These are phyloP conservation scores for Thermothielavioides terrestris DNA, from an alignment of 495 filamentous ascomycete genomes.

Conservation along the genomic window DNA sequence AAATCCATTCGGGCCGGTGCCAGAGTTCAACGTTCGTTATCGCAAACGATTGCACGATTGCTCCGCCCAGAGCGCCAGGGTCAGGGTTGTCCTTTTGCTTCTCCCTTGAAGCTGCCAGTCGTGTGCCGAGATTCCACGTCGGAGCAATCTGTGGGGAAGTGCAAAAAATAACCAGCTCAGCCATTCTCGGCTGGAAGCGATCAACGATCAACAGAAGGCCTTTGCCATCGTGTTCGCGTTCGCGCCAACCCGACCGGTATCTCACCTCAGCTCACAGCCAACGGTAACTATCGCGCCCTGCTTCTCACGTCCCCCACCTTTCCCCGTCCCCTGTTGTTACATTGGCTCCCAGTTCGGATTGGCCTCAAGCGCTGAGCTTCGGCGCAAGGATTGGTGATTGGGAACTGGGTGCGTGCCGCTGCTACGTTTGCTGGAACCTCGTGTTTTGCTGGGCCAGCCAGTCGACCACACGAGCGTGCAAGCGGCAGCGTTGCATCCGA, in stretches of 20 bases:
- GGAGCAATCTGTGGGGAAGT: too few relatives aligned
- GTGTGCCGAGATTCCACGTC: too few relatives aligned
- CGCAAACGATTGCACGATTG: background rate
- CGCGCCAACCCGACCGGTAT: too few relatives aligned
- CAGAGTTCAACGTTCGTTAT: background rate
- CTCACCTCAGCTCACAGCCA: background rate
- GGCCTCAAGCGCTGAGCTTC: background rate
- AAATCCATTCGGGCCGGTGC: slow-evolving; percentile 1
- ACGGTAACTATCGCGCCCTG: background rate
- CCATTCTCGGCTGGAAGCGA: too few relatives aligned
- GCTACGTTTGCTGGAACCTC: slow-evolving; percentile 8
- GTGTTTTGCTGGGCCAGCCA: background rate
- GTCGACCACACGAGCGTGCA: background rate
- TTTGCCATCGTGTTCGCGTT: too few relatives aligned
- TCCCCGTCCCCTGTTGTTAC: background rate
- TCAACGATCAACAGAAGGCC: too few relatives aligned
- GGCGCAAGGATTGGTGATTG: background rate
- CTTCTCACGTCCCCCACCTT: background rate
- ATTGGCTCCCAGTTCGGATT: background rate
- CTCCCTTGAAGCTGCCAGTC: too few relatives aligned
- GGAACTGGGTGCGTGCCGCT: background rate
- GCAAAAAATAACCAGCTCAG: too few relatives aligned
- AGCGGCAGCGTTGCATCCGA: slow-evolving; percentile 11
- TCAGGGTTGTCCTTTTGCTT: too few relatives aligned
- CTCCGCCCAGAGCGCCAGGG: too few relatives aligned